Percentiles rank a stretch among this genome's conserved stretches.
Evolutionary conservation across 208 protist species (phyloP).

Genomic region (Crithidia mellificae): DNA sequence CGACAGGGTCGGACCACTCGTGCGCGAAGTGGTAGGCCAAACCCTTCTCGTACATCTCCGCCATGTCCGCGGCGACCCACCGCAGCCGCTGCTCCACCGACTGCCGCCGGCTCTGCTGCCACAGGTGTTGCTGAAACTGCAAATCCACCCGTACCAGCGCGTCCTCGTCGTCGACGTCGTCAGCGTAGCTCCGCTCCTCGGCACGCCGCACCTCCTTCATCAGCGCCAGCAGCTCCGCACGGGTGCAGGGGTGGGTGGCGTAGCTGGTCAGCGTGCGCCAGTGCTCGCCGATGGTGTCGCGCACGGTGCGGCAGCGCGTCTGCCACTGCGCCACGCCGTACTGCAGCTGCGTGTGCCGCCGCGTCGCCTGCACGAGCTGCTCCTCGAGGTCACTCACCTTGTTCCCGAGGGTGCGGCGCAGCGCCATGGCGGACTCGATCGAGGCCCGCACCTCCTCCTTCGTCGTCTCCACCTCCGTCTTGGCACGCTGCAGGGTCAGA

Average conservation of each 20-base stretch:
- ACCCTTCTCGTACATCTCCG: conserved; percentile 44
- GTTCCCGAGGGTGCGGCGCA: conserved; percentile 34
- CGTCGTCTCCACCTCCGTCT: conserved; percentile 44
- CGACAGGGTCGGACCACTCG: conserved; percentile 48
- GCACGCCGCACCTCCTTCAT: conserved; percentile 31
- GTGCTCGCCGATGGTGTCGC: conserved; percentile 33
- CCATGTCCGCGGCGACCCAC: conserved; percentile 53
- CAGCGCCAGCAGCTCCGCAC: conserved; percentile 24
- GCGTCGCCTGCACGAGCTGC: conserved; percentile 22
- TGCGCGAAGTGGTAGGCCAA: conserved; percentile 37
- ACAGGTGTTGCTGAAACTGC: conserved; percentile 38
- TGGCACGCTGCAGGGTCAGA: conserved; percentile 57
- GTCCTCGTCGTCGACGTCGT: conserved; percentile 9
- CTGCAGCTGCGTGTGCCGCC: conserved; percentile 32
- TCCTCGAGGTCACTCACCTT: conserved; percentile 32
- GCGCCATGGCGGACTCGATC: conserved; percentile 51
- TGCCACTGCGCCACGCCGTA: conserved; percentile 24
- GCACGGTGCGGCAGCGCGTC: conserved; percentile 27
- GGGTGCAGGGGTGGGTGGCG: conserved; percentile 36
- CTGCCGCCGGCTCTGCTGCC: conserved; percentile 26
- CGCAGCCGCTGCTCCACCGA: conserved; percentile 35
- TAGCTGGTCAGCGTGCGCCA: conserved; percentile 40
- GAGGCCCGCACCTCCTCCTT: conserved; percentile 60
- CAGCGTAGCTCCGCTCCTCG: conserved; percentile 26
- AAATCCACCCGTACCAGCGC: conserved; percentile 31